A percentile compares a stretch with the other conserved stretches of the same genome.
Conservation (phyloP, 768 basidiomycete genomes). For the Termitomyces sp. region DNA sequence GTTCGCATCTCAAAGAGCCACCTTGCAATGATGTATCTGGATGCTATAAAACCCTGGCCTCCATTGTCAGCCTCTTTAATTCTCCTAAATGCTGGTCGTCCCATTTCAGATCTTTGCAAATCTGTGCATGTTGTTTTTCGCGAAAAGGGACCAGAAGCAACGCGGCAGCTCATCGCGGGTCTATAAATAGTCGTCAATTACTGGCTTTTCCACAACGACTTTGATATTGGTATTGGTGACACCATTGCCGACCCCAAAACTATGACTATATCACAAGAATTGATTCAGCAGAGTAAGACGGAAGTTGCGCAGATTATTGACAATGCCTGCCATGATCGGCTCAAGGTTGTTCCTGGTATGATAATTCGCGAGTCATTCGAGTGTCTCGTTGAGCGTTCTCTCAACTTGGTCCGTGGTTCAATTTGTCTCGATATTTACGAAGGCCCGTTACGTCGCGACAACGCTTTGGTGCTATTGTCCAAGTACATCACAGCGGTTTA, state of each 20-base stretch:
- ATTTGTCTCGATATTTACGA: too few relatives aligned
- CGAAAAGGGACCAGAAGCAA: conserved; percentile 92
- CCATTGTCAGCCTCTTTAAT: conserved; percentile 13
- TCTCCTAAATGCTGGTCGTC: conserved; percentile 15
- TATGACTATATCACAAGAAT: conserved; percentile 78
- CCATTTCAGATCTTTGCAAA: background rate
- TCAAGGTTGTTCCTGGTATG: conserved; percentile 95
- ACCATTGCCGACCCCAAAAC: conserved; percentile 90
- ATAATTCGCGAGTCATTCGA: conserved; percentile 99
- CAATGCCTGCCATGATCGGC: conserved; percentile 76
- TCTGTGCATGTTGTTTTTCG: conserved; percentile 97
- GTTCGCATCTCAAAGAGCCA: too few relatives aligned
- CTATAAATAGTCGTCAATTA: conserved; percentile 95
- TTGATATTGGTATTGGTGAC: conserved; percentile 98
- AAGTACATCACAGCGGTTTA: too few relatives aligned
- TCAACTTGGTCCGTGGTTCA: conserved; percentile 83
- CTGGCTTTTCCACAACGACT: conserved; percentile 98
- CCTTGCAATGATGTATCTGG: background rate
- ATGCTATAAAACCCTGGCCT: conserved; percentile 2
- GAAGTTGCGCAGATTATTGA: conserved; percentile 77
- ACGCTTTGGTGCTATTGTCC: too few relatives aligned
- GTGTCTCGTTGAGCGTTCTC: conserved; percentile 81
- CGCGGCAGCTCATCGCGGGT: conserved; percentile 86
- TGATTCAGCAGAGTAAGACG: conserved; percentile 75
- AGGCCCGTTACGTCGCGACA: too few relatives aligned